A percentile compares a stretch with the other conserved stretches of the same genome.
phyloP scores from a whole-genome alignment of 2,329 filamentous ascomycete genomes.

The Penicillium thymicola region DNA sequence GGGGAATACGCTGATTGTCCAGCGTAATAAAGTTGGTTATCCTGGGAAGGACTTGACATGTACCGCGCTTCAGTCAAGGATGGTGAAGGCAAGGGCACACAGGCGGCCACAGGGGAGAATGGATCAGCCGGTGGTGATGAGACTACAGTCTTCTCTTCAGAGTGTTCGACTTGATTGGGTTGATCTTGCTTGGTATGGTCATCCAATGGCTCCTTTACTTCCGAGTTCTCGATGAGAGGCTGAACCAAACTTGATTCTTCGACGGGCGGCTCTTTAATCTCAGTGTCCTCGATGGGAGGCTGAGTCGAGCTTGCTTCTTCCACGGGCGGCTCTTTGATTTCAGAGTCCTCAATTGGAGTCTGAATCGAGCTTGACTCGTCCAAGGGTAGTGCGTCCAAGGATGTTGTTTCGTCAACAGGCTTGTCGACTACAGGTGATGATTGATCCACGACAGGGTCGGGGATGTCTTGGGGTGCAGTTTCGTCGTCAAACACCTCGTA shows the following conservation, averaged over 20 bases:
- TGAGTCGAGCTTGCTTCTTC: background rate
- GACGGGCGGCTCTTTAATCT: background rate
- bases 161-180: constrained; percentile 6
- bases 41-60: constrained; percentile 26
- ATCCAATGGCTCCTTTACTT: background rate
- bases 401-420: background rate
- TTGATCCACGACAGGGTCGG: background rate
- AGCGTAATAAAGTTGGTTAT: constrained; percentile 25
- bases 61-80: constrained; percentile 30
- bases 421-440: background rate
- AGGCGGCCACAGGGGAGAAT: constrained; percentile 23
- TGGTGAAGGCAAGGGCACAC: constrained; percentile 31
- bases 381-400: background rate
- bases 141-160: constrained; percentile 18
- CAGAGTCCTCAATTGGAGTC: background rate
- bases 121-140: constrained; percentile 24
- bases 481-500: background rate
- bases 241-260: background rate
- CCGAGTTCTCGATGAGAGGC: background rate
- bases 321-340: background rate
- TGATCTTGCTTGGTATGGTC: background rate
- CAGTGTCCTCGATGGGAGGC: background rate
- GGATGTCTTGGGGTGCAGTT: background rate
- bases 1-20: constrained; percentile 22
- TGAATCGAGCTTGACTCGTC: background rate